phyloP scores from a whole-genome alignment of 192 early-diverging fungal genomes.

The Coemansia umbellata region DNA sequence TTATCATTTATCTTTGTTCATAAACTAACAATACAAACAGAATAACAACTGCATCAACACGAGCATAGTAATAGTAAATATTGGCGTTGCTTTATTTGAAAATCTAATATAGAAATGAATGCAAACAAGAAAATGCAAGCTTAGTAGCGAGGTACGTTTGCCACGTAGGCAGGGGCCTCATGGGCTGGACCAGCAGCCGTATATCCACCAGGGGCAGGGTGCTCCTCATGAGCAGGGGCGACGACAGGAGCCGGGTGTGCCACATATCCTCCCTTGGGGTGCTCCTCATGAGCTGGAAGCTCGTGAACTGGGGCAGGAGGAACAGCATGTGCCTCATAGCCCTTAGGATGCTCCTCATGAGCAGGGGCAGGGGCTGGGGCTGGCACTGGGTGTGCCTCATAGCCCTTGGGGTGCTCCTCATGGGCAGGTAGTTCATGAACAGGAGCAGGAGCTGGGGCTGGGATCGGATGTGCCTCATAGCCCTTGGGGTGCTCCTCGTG shows the following conservation, averaged over 20 bases:
- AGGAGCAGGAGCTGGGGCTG: neutral
- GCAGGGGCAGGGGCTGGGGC: slow-evolving; percentile 2
- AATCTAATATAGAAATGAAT: slow-evolving; percentile 2
- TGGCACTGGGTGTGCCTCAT: neutral
- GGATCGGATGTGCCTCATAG: slow-evolving; percentile 20
- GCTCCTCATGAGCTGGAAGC: slow-evolving; percentile 8
- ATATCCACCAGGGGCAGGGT: slow-evolving; percentile 5
- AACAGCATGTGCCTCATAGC: slow-evolving; percentile 10
- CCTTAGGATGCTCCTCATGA: slow-evolving; percentile 14
- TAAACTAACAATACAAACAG: too few relatives aligned
- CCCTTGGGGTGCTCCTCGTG: slow-evolving; percentile 7
- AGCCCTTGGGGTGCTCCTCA: slow-evolving; percentile 10
- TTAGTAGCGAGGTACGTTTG: slow-evolving; percentile 40
- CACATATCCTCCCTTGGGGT: slow-evolving; percentile 16
- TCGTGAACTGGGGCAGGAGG: slow-evolving; percentile 4
- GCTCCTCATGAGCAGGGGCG: slow-evolving; percentile 14
- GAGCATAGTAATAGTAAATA: too few relatives aligned
- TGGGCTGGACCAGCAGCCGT: slow-evolving; percentile 19
- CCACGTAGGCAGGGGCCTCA: slow-evolving; percentile 15
- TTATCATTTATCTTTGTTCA: too few relatives aligned
- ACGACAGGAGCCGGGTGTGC: slow-evolving; percentile 1
- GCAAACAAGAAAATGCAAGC: neutral
- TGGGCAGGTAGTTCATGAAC: neutral
- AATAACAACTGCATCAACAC: too few relatives aligned
- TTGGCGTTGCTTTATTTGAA: too few relatives aligned